phyloP scores from a whole-genome alignment of 75 land plant genomes.

The Picea sitchensis region DNA sequence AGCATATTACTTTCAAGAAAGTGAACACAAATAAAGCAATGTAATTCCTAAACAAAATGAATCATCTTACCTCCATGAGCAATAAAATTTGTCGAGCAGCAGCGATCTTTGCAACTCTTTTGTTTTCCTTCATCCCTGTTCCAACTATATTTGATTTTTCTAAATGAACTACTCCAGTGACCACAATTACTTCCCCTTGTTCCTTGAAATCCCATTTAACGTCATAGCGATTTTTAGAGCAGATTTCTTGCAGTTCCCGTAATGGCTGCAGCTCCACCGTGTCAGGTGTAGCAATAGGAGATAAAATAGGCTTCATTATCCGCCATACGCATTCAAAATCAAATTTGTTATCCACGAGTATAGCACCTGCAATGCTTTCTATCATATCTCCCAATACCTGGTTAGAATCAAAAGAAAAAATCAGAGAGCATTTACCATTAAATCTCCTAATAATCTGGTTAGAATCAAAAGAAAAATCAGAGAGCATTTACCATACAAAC shows the following conservation, averaged over 20 bases:
- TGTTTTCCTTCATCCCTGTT: conserved; percentile 1
- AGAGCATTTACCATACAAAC: background rate
- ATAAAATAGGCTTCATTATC: conserved; percentile 37
- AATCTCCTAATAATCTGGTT: no score
- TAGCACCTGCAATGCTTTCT: conserved; percentile 57
- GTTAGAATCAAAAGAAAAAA: background rate
- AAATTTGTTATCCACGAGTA: conserved; percentile 37
- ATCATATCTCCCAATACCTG: conserved; percentile 33
- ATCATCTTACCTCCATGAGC: background rate
- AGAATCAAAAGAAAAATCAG: background rate
- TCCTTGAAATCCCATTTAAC: conserved; percentile 11
- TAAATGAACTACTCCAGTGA: conserved; percentile 16
- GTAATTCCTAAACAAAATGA: background rate
- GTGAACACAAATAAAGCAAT: no score
- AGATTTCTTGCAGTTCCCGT: conserved; percentile 33
- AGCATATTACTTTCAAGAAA: background rate
- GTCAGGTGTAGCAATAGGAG: conserved; percentile 42
- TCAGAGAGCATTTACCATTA: background rate
- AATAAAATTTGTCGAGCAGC: conserved; percentile 25
- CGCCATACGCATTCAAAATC: conserved; percentile 37
- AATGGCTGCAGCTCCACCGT: conserved; percentile 39
- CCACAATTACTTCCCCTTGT: conserved; percentile 7
- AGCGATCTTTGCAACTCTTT: conserved; percentile 22
- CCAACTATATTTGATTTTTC: conserved; percentile 8
- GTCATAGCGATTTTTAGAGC: conserved; percentile 13